Conservation (phyloP, 2,329 filamentous ascomycete species). For the Botrytis cinerea region DNA sequence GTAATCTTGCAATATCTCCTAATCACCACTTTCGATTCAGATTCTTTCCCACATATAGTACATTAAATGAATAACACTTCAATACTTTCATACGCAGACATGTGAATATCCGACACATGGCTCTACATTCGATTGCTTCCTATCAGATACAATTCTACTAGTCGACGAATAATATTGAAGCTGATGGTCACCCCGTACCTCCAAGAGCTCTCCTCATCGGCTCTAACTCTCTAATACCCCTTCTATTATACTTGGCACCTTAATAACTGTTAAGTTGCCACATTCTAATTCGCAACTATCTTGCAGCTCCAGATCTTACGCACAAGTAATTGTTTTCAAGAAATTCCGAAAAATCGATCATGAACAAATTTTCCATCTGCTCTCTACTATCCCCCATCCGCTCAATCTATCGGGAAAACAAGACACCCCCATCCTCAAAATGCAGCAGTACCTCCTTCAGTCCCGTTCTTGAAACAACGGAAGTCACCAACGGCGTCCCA, state of each 20-base stretch:
- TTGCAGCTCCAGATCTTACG: background rate
- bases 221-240: background rate
- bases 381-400: background rate
- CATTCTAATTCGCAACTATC: conserved; percentile 9
- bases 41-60: background rate
- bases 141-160: background rate
- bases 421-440: background rate
- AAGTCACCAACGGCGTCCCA: background rate
- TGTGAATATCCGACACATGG: background rate
- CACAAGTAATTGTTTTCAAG: background rate
- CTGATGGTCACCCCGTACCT: background rate
- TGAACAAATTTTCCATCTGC: background rate
- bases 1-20: background rate
- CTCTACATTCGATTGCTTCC: background rate
- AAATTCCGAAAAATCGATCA: background rate
- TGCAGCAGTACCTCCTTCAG: background rate
- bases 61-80: background rate
- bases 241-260: background rate
- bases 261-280: background rate
- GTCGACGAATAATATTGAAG: background rate
- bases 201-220: background rate
- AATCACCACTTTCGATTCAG: background rate
- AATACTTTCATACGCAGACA: background rate
- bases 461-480: background rate
- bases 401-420: background rate